A percentile compares a stretch with the other conserved stretches of the same genome.
phyloP scores from a whole-genome alignment of 2,329 filamentous ascomycete species.

The Aspergillus sp. region DNA sequence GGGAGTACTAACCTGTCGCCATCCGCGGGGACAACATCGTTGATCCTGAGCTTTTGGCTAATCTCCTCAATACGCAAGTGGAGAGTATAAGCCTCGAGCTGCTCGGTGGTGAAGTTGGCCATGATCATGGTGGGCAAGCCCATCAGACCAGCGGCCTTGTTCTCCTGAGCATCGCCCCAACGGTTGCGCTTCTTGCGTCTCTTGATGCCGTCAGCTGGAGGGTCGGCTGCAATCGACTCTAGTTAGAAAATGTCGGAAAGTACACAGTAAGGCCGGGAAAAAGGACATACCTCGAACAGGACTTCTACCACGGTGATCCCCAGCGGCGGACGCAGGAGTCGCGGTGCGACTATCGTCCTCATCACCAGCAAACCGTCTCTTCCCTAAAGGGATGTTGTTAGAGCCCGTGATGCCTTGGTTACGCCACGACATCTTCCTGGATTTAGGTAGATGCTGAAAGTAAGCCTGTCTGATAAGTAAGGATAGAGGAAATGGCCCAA shows the following conservation, averaged over 20 bases:
- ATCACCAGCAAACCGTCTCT: constrained; percentile 71
- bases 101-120: constrained; percentile 97
- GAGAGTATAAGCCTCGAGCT: constrained; percentile 94
- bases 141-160: constrained; percentile 98
- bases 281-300: constrained; percentile 69
- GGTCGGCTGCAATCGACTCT: constrained; percentile 36
- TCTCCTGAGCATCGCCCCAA: constrained; percentile 96
- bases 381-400: constrained; percentile 95
- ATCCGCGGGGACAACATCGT: constrained; percentile 96
- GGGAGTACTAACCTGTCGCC: constrained; percentile 75
- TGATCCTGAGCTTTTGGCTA: constrained; percentile 97
- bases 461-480: constrained; percentile 9
- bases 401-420: constrained; percentile 88
- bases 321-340: constrained; percentile 47
- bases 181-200: constrained; percentile 97
- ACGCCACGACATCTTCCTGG: constrained; percentile 60
- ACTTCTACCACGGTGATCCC: constrained; percentile 85
- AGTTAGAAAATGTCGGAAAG: constrained; percentile 19
- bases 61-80: constrained; percentile 98
- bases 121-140: constrained; percentile 94
- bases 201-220: constrained; percentile 71
- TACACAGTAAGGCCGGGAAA: not conserved
- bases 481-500: not conserved
- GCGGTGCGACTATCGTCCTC: constrained; percentile 47
- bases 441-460: constrained; percentile 7